Evolutionary conservation across 1,139 yeast genomes (phyloP).

Genomic region (Taphrina flavorubra): DNA sequence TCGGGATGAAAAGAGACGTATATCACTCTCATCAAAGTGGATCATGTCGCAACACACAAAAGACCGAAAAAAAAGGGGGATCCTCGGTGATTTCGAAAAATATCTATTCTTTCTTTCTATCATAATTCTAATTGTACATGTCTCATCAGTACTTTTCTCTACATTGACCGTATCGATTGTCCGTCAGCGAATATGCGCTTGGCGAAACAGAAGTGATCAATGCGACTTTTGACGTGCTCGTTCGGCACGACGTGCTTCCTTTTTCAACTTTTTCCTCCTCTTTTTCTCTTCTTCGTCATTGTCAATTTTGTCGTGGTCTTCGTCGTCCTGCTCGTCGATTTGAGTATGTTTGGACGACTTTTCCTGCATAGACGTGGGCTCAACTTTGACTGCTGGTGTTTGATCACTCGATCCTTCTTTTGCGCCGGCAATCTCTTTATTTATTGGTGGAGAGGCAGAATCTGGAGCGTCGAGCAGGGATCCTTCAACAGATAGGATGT

Average conservation of each 20-base stretch:
- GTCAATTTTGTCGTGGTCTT: too few relatives aligned
- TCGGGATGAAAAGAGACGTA: too few relatives aligned
- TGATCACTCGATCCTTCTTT: neutral
- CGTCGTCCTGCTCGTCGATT: too few relatives aligned
- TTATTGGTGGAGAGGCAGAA: neutral
- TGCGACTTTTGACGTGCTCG: too few relatives aligned
- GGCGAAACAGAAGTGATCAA: too few relatives aligned
- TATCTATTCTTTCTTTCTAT: neutral
- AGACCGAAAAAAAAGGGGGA: neutral
- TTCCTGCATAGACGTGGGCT: neutral
- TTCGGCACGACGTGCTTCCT: too few relatives aligned
- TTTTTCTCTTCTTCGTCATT: too few relatives aligned
- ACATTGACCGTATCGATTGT: neutral
- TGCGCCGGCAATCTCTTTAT: neutral
- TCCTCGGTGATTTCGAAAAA: neutral
- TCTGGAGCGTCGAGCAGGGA: neutral
- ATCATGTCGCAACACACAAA: too few relatives aligned
- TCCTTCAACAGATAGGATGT: constrained; percentile 37
- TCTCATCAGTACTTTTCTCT: neutral
- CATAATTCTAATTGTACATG: neutral
- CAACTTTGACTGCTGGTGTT: neutral
- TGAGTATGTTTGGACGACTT: too few relatives aligned
- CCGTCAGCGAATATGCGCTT: too few relatives aligned
- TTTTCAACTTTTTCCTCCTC: too few relatives aligned
- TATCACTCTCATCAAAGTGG: too few relatives aligned